These are phyloP conservation scores for Brassica cretica DNA, from an alignment of 345 rosid genomes.

Conservation along the genomic window DNA sequence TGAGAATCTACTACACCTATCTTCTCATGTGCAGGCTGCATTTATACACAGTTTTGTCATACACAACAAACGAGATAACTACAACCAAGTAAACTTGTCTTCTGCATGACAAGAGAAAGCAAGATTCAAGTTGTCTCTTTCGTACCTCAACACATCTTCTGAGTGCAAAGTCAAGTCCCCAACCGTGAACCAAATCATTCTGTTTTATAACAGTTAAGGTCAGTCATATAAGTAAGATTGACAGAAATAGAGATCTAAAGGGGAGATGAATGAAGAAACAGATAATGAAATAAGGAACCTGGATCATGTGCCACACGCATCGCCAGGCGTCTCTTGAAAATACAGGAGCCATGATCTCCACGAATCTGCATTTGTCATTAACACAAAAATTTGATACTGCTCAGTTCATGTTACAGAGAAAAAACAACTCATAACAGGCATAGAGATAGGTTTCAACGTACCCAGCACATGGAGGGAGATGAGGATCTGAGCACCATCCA, in stretches of 20 bases:
- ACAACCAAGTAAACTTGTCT: constrained; percentile 7
- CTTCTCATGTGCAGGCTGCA: constrained; percentile 97
- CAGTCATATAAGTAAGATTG: constrained; percentile 10
- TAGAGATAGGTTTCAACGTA: constrained; percentile 41
- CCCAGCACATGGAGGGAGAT: constrained; percentile 99
- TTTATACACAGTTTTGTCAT: not conserved
- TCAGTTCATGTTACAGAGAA: not conserved
- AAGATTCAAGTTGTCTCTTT: not conserved
- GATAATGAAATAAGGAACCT: constrained; percentile 51
- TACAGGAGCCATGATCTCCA: constrained; percentile 99
- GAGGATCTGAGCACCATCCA: constrained; percentile 87
- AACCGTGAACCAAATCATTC: constrained; percentile 99
- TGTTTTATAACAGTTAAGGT: constrained; percentile 40
- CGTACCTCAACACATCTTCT: constrained; percentile 85
- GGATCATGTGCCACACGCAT: constrained; percentile 97
- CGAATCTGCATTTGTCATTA: constrained; percentile 57
- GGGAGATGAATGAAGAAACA: constrained; percentile 10
- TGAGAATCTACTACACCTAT: constrained; percentile 98
- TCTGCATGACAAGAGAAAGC: not conserved
- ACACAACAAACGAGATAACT: not conserved
- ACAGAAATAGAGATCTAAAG: not conserved
- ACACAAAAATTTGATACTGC: not conserved
- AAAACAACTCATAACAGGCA: constrained; percentile 3
- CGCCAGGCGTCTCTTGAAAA: constrained; percentile 95
- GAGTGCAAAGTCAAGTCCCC: constrained; percentile 99